These are phyloP conservation scores for Borealophlyctis nickersoniae DNA, from an alignment of 192 early-diverging fungal species.

Conservation along the genomic window DNA sequence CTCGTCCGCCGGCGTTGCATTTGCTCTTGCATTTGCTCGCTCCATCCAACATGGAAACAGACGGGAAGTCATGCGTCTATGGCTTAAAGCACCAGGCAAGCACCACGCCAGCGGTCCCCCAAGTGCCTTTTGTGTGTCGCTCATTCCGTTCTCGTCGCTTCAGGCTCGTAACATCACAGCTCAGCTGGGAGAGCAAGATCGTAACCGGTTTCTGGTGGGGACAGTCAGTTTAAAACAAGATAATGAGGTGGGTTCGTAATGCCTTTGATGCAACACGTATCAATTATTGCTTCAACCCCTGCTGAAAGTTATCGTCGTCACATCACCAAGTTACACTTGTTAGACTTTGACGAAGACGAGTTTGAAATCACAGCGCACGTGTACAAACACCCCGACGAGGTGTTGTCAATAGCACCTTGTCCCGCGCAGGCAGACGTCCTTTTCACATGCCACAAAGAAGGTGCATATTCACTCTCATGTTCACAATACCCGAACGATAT, in stretches of 20 bases:
- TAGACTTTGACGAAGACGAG: slow-evolving; percentile 75
- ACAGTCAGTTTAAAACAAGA: slow-evolving; percentile 53
- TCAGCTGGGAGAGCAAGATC: slow-evolving; percentile 57
- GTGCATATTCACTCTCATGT: not conserved
- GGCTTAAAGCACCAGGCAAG: slow-evolving; percentile 65
- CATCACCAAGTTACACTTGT: slow-evolving; percentile 55
- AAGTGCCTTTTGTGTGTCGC: not conserved
- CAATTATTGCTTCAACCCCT: not conserved
- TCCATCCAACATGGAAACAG: slow-evolving; percentile 18
- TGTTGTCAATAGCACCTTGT: slow-evolving; percentile 64
- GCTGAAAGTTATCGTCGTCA: not conserved
- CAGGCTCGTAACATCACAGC: slow-evolving; percentile 47
- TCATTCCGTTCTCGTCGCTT: not conserved
- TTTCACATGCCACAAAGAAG: slow-evolving; percentile 53
- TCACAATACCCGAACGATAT: slow-evolving; percentile 9
- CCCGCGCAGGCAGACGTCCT: slow-evolving; percentile 56
- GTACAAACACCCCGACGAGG: slow-evolving; percentile 63
- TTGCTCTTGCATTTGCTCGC: too few species aligned
- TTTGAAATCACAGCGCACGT: slow-evolving; percentile 53
- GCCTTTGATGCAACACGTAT: not conserved
- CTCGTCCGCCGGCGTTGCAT: too few species aligned
- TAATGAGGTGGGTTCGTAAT: slow-evolving; percentile 55
- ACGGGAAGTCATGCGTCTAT: slow-evolving; percentile 53
- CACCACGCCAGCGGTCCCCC: not conserved
- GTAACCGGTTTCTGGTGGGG: slow-evolving; percentile 72